Percentiles rank a stretch among this genome's conserved stretches.
phyloP scores from a whole-genome alignment of 1,139 yeast genomes.

The Hyphopichia pseudoburtonii region DNA sequence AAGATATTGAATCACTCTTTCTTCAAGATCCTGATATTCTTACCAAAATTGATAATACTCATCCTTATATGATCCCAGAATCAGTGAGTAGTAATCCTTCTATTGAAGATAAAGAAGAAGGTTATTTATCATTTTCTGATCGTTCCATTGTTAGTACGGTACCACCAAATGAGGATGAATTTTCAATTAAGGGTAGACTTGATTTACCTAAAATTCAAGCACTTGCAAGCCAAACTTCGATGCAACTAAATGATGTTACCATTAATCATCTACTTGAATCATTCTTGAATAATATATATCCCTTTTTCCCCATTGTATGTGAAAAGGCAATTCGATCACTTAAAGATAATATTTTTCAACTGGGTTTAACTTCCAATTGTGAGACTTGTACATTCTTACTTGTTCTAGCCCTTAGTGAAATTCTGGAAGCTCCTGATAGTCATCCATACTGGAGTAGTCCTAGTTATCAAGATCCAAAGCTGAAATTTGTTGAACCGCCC shows the following conservation, averaged over 20 bases:
- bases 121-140: neutral
- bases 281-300: neutral
- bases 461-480: neutral
- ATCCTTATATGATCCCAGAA: conserved; percentile 1
- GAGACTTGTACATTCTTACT: conserved; percentile 1
- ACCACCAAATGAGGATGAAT: conserved; percentile 1
- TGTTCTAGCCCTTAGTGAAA: conserved; percentile 1
- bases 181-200: neutral
- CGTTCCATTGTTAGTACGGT: neutral
- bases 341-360: conserved; percentile 1
- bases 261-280: neutral
- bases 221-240: neutral
- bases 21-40: neutral
- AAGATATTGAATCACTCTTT: neutral
- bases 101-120: neutral
- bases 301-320: conserved; percentile 3
- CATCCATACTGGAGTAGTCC: neutral
- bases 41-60: neutral
- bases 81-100: neutral
- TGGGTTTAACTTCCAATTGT: neutral
- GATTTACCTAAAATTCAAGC: conserved; percentile 1
- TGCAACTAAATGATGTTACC: neutral
- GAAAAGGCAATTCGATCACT: neutral
- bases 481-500: neutral
- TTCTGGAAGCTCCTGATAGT: neutral